These are phyloP conservation scores for Acer campestre DNA, from an alignment of 345 rosid species.

Conservation along the genomic window DNA sequence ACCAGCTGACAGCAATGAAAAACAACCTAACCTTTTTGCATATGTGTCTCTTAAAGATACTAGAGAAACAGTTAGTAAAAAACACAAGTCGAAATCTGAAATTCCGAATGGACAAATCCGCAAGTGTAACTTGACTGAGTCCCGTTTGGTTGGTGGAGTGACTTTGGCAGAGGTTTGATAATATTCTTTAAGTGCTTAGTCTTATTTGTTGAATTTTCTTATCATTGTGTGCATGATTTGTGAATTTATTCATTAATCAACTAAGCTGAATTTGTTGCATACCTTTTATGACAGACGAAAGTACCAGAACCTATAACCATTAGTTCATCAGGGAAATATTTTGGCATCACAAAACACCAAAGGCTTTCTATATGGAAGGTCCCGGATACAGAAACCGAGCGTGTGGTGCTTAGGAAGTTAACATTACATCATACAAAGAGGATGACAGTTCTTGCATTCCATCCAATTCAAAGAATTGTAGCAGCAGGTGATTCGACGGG, in stretches of 20 bases:
- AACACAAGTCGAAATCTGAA: background rate
- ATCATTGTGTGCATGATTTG: background rate
- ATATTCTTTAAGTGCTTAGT: too few relatives aligned
- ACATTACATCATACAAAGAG: conserved; percentile 79
- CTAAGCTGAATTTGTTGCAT: background rate
- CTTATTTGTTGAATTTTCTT: too few relatives aligned
- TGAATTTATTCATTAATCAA: background rate
- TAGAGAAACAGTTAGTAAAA: conserved; percentile 15
- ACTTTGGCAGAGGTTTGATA: conserved; percentile 67
- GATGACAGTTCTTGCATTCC: conserved; percentile 73
- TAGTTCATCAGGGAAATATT: conserved; percentile 63
- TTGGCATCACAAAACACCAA: conserved; percentile 58
- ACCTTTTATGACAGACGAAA: conserved; percentile 49
- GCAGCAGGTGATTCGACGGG: conserved; percentile 95
- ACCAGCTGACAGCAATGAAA: conserved; percentile 17
- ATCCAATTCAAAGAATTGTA: conserved; percentile 72
- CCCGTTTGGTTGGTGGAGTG: conserved; percentile 58
- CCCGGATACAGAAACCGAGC: conserved; percentile 52
- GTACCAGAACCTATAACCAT: conserved; percentile 59
- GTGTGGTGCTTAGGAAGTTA: conserved; percentile 49
- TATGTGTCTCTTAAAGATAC: conserved; percentile 63
- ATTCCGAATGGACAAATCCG: conserved; percentile 48
- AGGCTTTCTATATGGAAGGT: conserved; percentile 77
- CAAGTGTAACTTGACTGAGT: conserved; percentile 71
- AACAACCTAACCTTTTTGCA: conserved; percentile 51